phyloP scores from a whole-genome alignment of 164 flowering plant genomes.

The Tetracentron sinense region DNA sequence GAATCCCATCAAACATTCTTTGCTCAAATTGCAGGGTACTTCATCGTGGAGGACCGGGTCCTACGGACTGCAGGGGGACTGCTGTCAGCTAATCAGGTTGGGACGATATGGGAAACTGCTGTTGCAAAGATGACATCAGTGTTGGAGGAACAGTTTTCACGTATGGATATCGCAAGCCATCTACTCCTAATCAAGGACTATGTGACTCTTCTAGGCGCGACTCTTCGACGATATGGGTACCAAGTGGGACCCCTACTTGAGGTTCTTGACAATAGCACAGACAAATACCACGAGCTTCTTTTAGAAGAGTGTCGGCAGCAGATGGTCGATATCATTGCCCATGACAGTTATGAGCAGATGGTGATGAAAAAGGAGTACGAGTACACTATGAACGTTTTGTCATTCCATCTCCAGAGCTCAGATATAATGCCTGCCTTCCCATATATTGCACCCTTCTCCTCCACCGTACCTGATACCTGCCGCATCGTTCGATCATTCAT shows the following conservation, averaged over 20 bases:
- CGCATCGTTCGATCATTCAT: slow-evolving; percentile 79
- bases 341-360: slow-evolving; percentile 77
- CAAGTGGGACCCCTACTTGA: slow-evolving; percentile 65
- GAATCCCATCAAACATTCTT: slow-evolving; percentile 75
- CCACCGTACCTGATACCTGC: slow-evolving; percentile 77
- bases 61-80: slow-evolving; percentile 74
- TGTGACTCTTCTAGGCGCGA: slow-evolving; percentile 72
- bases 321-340: slow-evolving; percentile 46
- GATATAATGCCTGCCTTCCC: slow-evolving; percentile 93
- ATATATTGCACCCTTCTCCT: slow-evolving; percentile 84
- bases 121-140: slow-evolving; percentile 58
- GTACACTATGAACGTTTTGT: slow-evolving; percentile 57
- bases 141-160: slow-evolving; percentile 66
- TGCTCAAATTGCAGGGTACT: slow-evolving; percentile 81
- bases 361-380: slow-evolving; percentile 74
- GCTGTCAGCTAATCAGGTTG: slow-evolving; percentile 53
- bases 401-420: slow-evolving; percentile 68
- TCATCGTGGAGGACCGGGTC: slow-evolving; percentile 89
- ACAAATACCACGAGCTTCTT: slow-evolving; percentile 86
- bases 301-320: slow-evolving; percentile 69
- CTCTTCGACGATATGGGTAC: slow-evolving; percentile 80
- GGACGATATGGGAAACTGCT: slow-evolving; percentile 85
- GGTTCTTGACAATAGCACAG: slow-evolving; percentile 55
- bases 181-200: slow-evolving; percentile 82
- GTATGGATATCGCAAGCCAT: slow-evolving; percentile 72